phyloP scores from a whole-genome alignment of 257 asterid genomes.

The Solanum megistacrolobum region DNA sequence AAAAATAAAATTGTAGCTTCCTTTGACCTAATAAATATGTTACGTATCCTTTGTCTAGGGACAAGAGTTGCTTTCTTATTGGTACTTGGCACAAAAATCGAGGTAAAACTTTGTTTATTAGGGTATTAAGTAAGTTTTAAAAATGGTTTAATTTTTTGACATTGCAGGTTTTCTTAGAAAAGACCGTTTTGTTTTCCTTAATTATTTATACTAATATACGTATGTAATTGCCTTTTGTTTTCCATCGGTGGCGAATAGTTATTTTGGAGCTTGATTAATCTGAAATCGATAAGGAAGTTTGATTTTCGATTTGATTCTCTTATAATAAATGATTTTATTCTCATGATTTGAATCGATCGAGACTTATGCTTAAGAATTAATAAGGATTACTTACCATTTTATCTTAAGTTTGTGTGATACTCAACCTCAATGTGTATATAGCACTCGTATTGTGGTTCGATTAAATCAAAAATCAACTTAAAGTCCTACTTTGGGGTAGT shows the following conservation, averaged over 20 bases:
- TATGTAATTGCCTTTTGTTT: constrained; percentile 10
- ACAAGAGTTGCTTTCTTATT: constrained; percentile 22
- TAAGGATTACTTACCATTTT: neutral
- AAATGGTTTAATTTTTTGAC: constrained; percentile 27
- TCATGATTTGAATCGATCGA: neutral
- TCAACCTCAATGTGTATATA: neutral
- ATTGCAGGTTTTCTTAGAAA: constrained; percentile 1
- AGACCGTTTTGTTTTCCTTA: neutral
- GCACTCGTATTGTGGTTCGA: neutral
- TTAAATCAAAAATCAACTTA: neutral
- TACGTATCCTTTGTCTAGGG: neutral
- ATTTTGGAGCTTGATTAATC: neutral
- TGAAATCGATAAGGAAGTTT: neutral
- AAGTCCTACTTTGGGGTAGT: neutral
- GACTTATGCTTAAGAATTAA: neutral
- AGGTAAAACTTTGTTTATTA: constrained; percentile 14
- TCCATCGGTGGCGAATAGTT: neutral
- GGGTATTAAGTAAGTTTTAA: neutral
- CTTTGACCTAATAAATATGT: constrained; percentile 10
- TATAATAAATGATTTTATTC: neutral
- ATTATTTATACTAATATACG: neutral
- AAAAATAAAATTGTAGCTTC: neutral
- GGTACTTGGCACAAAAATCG: constrained; percentile 18
- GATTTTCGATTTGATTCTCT: accelerated
- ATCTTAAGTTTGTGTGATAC: neutral